Percentiles rank a stretch among this genome's conserved stretches.
Evolutionary conservation across 2,329 filamentous ascomycete species (phyloP).

Genomic region (Clonostachys rhizophaga): DNA sequence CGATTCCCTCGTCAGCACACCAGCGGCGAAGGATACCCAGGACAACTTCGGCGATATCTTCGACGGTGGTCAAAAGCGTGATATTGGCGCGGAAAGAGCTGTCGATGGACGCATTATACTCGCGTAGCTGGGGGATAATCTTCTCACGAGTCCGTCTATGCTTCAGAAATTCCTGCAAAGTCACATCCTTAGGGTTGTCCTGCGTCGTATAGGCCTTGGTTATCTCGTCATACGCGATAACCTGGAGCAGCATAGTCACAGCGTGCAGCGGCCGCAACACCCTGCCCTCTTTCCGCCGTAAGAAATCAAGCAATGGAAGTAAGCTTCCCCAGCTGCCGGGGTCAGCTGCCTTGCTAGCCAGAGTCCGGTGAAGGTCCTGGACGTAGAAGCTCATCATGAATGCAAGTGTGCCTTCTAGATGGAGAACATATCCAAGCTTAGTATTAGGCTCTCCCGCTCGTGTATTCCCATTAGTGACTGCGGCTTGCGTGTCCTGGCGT

Average conservation of each 20-base stretch:
- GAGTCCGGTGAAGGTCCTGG: slow-evolving; percentile 34
- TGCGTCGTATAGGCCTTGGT: slow-evolving; percentile 8
- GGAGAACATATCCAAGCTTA: slow-evolving; percentile 35
- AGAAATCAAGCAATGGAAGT: slow-evolving; percentile 34
- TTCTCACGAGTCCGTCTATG: slow-evolving; percentile 4
- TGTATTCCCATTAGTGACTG: slow-evolving; percentile 11
- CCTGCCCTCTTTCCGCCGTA: slow-evolving; percentile 32
- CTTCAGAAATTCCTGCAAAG: slow-evolving; percentile 1
- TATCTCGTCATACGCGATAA: slow-evolving; percentile 38
- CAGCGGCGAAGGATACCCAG: slow-evolving; percentile 35
- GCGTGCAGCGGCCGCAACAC: slow-evolving; percentile 32
- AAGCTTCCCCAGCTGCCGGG: slow-evolving; percentile 34
- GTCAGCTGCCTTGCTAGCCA: slow-evolving; percentile 38
- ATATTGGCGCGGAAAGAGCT: slow-evolving; percentile 20
- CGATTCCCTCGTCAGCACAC: slow-evolving; percentile 36
- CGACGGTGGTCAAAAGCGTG: slow-evolving; percentile 35
- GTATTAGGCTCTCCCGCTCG: slow-evolving; percentile 22
- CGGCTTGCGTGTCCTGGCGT: slow-evolving; percentile 7
- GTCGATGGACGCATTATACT: slow-evolving; percentile 4
- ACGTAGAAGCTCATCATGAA: slow-evolving; percentile 51
- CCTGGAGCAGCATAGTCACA: slow-evolving; percentile 37
- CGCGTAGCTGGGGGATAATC: slow-evolving; percentile 5
- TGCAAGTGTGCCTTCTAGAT: slow-evolving; percentile 43
- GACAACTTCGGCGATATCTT: slow-evolving; percentile 32
- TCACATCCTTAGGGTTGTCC: slow-evolving; percentile 10